Evolutionary conservation across 1,284 basidiomycete genomes (phyloP).

Genomic region (Boletus smithii): DNA sequence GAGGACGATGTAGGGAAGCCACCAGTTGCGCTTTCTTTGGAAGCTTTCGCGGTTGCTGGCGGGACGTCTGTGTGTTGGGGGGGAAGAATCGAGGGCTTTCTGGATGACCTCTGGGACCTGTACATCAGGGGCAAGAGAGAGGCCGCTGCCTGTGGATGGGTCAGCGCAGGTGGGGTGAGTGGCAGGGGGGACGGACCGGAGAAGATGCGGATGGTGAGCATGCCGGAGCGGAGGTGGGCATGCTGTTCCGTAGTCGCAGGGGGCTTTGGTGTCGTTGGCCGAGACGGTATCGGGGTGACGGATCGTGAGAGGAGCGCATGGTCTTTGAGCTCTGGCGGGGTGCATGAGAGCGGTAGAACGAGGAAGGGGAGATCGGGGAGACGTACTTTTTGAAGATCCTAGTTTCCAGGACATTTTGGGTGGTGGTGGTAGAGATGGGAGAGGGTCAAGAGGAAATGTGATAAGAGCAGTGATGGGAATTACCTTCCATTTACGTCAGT

Average conservation of each 20-base stretch:
- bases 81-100: constrained; percentile 65
- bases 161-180: rapidly evolving
- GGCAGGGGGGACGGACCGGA: constrained; percentile 51
- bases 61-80: constrained; percentile 49
- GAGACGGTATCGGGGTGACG: constrained; percentile 68
- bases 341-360: constrained; percentile 5
- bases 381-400: constrained; percentile 43
- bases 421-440: too few relatives aligned
- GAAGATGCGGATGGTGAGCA: constrained; percentile 86
- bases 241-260: constrained; percentile 44
- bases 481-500: constrained; percentile 8
- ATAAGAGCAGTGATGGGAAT: constrained; percentile 23
- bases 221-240: constrained; percentile 71
- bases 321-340: constrained; percentile 54
- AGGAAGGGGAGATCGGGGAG: neutral
- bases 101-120: constrained; percentile 85
- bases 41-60: constrained; percentile 79
- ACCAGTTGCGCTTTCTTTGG: constrained; percentile 90
- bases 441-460: neutral
- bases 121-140: constrained; percentile 70
- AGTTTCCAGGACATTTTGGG: constrained; percentile 43
- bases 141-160: constrained; percentile 55
- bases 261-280: constrained; percentile 68
- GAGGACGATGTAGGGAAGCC: constrained; percentile 95
- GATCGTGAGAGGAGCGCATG: constrained; percentile 67